Evolutionary conservation across 2,329 filamentous ascomycete genomes (phyloP), one percentile per base, ranked within the genome.

Genomic region (Malbranchea zuffiana): DNA sequence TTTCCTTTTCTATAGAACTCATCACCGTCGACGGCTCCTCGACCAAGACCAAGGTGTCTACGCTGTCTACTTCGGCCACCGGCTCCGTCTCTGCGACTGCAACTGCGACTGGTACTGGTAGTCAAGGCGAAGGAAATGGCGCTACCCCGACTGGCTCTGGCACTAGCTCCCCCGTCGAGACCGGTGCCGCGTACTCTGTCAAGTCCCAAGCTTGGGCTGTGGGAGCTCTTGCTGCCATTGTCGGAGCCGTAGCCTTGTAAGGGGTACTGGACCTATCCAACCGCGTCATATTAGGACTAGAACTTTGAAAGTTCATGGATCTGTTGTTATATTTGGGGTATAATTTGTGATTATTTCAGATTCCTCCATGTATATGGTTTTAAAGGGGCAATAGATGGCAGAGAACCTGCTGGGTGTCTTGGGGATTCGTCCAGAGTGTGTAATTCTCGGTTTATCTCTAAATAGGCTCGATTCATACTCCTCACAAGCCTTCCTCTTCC

Each of bases 141-240:
- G 41, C 42, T 34, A 43, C 47, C 33, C 47, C 44, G 23, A 51
- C 47, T 17, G 31, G 41, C 30, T 38, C 37, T 28, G 35, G 42
- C 26, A 37, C 32, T 31, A 21, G 47, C 28, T 37, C 37, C n/a
- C 26, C 41, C 5, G 44, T 49, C 32, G 41, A 45, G 11, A 43
- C 46, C 19, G 47, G 42, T 23, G 46, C 51, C 33, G 53, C 49
- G 18, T 50, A 51, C 6, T 50, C 54, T 17, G 52, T 53, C 40
- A 52, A 54, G 21, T 54, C 58, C 21, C 50, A 57, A 31, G 58
- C 59, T 21, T 50, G 55, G 20, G 55, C 54, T 31, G 54, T 55
- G 5, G 54, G 62, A 35, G 57, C 54, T 32, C 56, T 60, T 28
- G 59, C 58, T 26, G 53, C 61, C n/a, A 59, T 63, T 40, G 47